A percentile compares a stretch with the other conserved stretches of the same genome.
phyloP scores from a whole-genome alignment of 2,329 filamentous ascomycete genomes.

The Nigrospora oryzae region DNA sequence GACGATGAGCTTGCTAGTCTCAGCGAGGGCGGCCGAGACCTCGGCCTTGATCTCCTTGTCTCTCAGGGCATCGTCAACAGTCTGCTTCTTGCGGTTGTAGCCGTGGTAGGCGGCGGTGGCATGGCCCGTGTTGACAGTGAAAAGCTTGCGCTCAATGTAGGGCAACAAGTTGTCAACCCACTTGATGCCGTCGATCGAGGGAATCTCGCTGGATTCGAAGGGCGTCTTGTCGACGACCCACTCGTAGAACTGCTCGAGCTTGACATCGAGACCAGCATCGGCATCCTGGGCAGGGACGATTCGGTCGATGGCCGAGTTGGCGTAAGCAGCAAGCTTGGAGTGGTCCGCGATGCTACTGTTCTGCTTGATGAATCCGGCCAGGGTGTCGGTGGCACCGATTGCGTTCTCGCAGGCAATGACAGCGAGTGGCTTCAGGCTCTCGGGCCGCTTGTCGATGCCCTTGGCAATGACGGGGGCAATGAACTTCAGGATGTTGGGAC shows the following conservation, averaged over 20 bases:
- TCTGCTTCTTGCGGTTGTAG: slow-evolving; percentile 76
- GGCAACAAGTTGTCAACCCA: slow-evolving; percentile 88
- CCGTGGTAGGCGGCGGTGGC: slow-evolving; percentile 95
- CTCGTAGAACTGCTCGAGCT: slow-evolving; percentile 97
- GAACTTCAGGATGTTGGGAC: slow-evolving; percentile 91
- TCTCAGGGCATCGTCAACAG: slow-evolving; percentile 80
- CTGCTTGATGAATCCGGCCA: slow-evolving; percentile 71
- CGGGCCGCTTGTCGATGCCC: slow-evolving; percentile 73
- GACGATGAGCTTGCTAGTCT: slow-evolving; percentile 82
- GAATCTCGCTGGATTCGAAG: slow-evolving; percentile 63
- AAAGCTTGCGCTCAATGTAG: slow-evolving; percentile 98
- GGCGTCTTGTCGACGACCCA: slow-evolving; percentile 92
- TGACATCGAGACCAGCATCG: slow-evolving; percentile 77
- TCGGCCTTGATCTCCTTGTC: slow-evolving; percentile 73
- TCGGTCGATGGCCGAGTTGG: slow-evolving; percentile 96
- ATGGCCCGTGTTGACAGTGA: slow-evolving; percentile 97
- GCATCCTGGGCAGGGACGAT: slow-evolving; percentile 89
- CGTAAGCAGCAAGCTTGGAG: slow-evolving; percentile 72
- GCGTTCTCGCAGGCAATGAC: slow-evolving; percentile 98
- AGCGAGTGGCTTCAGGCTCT: slow-evolving; percentile 58
- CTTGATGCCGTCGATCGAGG: slow-evolving; percentile 78
- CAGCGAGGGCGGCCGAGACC: slow-evolving; percentile 70
- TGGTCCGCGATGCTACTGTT: slow-evolving; percentile 67
- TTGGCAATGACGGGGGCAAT: slow-evolving; percentile 94
- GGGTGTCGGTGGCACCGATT: slow-evolving; percentile 86